A percentile compares a stretch with the other conserved stretches of the same genome.
These are phyloP conservation scores for Wickerhamiella musiphila DNA, from an alignment of 805 yeast species.

Conservation along the genomic window DNA sequence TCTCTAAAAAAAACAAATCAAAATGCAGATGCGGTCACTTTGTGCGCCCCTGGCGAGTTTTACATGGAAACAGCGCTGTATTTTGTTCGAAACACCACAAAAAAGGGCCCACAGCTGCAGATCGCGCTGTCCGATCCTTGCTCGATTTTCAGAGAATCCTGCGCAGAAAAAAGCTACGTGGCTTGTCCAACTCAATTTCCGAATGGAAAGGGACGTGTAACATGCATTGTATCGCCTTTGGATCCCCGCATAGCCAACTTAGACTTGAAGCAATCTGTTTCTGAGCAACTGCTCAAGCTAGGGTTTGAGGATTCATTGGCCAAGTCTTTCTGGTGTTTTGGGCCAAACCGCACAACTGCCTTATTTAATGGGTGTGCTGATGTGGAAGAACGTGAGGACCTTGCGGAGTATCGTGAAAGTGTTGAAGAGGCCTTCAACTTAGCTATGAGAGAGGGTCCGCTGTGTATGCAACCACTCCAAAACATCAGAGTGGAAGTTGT, in stretches of 20 bases:
- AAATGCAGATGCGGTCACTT: constrained; percentile 73
- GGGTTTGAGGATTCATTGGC: constrained; percentile 75
- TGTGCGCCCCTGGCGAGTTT: constrained; percentile 74
- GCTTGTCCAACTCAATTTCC: constrained; percentile 45
- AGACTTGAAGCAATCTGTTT: not conserved
- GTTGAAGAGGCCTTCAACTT: constrained; percentile 68
- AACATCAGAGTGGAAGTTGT: constrained; percentile 55
- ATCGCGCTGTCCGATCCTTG: constrained; percentile 76
- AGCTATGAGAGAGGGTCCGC: constrained; percentile 75
- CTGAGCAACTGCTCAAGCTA: constrained; percentile 17
- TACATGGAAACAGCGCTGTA: constrained; percentile 70
- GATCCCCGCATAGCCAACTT: too few species aligned
- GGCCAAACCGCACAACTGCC: constrained; percentile 40
- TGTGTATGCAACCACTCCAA: constrained; percentile 71
- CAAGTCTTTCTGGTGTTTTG: constrained; percentile 65
- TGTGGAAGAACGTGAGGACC: too few species aligned
- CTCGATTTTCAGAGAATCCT: constrained; percentile 64
- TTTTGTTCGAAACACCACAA: constrained; percentile 49
- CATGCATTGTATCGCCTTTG: constrained; percentile 18
- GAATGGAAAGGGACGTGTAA: constrained; percentile 36
- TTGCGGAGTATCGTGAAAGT: constrained; percentile 44
- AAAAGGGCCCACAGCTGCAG: constrained; percentile 47
- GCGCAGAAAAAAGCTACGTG: constrained; percentile 44
- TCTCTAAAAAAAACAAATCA: constrained; percentile 57
- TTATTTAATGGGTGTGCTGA: too few species aligned